Evolutionary conservation across 2,329 filamentous ascomycete genomes (phyloP).

Genomic region (Verticillium isaacii): DNA sequence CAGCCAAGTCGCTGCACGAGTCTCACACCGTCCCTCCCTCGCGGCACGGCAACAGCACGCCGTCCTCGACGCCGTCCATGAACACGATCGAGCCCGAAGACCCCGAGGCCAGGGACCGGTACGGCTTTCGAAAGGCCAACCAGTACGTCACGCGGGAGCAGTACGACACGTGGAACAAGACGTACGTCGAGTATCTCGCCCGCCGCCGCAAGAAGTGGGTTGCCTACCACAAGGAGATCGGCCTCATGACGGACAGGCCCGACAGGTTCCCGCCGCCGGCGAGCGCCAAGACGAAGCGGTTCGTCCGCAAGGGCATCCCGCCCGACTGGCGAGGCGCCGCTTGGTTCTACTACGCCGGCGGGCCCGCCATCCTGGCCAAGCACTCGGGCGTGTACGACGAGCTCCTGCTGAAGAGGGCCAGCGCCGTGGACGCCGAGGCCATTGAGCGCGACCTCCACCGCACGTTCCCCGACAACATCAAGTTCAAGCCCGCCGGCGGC

Average conservation of each 20-base stretch:
- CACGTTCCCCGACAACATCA: constrained; percentile 90
- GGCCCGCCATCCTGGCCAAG: constrained; percentile 71
- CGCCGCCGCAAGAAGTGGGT: constrained; percentile 80
- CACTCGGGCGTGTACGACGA: constrained; percentile 73
- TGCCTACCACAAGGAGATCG: constrained; percentile 69
- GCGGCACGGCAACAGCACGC: constrained; percentile 2
- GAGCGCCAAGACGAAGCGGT: constrained; percentile 78
- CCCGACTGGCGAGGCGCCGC: constrained; percentile 92
- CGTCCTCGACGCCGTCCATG: constrained; percentile 12
- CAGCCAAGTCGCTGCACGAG: constrained; percentile 35
- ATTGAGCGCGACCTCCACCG: constrained; percentile 92
- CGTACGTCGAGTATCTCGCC: constrained; percentile 70
- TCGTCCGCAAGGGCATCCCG: constrained; percentile 88
- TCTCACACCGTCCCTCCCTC: neutral
- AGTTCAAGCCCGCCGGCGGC: constrained; percentile 64
- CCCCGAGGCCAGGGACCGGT: constrained; percentile 63
- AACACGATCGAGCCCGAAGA: constrained; percentile 36
- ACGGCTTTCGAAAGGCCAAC: constrained; percentile 87
- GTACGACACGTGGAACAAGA: constrained; percentile 76
- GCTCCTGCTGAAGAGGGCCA: constrained; percentile 60
- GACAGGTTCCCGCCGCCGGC: constrained; percentile 75
- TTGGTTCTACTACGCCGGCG: constrained; percentile 95
- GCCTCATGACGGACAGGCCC: constrained; percentile 66
- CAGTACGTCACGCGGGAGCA: constrained; percentile 71
- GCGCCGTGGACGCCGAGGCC: constrained; percentile 74